Percentiles rank a stretch among this genome's conserved stretches.
Evolutionary conservation across 352 stramenopile genomes (phyloP).

Genomic region (Saprolegnia diclina): DNA sequence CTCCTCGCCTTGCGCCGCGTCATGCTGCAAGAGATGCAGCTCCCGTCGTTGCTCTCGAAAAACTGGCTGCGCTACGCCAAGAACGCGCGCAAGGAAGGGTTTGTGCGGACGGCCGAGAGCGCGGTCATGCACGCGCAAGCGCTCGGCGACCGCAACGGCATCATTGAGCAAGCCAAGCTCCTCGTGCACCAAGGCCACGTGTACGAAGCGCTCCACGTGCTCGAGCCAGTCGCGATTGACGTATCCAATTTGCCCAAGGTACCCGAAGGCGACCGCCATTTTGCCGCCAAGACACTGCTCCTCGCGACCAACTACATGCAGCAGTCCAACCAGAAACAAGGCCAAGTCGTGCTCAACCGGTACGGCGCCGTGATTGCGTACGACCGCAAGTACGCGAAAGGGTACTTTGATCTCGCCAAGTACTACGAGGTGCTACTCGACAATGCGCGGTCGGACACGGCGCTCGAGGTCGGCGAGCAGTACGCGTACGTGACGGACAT

Average conservation of each 20-base stretch:
- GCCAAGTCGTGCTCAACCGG: slow-evolving; percentile 88
- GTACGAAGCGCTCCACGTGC: slow-evolving; percentile 77
- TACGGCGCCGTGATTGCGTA: slow-evolving; percentile 94
- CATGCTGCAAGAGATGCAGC: slow-evolving; percentile 31
- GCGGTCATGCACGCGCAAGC: slow-evolving; percentile 81
- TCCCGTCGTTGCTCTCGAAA: slow-evolving; percentile 38
- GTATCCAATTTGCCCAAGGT: slow-evolving; percentile 65
- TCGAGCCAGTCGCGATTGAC: slow-evolving; percentile 78
- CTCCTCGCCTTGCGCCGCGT: slow-evolving; percentile 77
- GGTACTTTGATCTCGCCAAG: slow-evolving; percentile 86
- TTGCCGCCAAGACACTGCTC: slow-evolving; percentile 85
- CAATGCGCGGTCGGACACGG: slow-evolving; percentile 23
- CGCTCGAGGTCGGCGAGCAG: slow-evolving; percentile 35
- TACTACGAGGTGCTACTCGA: slow-evolving; percentile 88
- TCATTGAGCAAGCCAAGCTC: slow-evolving; percentile 74
- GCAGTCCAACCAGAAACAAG: slow-evolving; percentile 90
- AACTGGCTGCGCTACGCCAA: slow-evolving; percentile 84
- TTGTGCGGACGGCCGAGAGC: slow-evolving; percentile 70
- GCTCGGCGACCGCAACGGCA: slow-evolving; percentile 64
- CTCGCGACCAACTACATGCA: slow-evolving; percentile 96
- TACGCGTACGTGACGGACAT: slow-evolving; percentile 82
- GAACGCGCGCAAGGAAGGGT: slow-evolving; percentile 75
- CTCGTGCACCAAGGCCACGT: slow-evolving; percentile 76
- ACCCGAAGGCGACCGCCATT: slow-evolving; percentile 55
- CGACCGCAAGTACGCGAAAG: slow-evolving; percentile 91